Evolutionary conservation across 1,139 yeast species (phyloP).

Genomic region (Pichia sp.): DNA sequence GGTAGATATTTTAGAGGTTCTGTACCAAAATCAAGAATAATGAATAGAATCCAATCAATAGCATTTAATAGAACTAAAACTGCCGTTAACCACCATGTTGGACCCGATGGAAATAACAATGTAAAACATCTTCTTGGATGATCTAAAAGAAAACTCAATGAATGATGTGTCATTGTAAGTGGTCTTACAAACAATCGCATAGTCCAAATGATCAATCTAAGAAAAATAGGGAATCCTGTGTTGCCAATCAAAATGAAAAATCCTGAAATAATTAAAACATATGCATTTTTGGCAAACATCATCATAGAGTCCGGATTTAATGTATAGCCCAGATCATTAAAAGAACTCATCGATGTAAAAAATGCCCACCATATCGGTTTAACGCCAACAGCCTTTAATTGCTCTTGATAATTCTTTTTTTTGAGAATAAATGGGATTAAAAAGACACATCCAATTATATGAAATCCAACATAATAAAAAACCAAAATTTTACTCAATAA

Average conservation of each 20-base stretch:
- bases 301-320: constrained; percentile 73
- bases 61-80: constrained; percentile 67
- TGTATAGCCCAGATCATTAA: constrained; percentile 80
- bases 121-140: constrained; percentile 98
- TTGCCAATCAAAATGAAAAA: constrained; percentile 83
- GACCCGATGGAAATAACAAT: constrained; percentile 78
- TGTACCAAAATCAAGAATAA: constrained; percentile 65
- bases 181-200: constrained; percentile 63
- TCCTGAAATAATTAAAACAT: constrained; percentile 53
- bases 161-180: constrained; percentile 60
- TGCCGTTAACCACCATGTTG: constrained; percentile 90
- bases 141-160: constrained; percentile 78
- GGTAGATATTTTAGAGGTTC: constrained; percentile 43
- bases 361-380: constrained; percentile 90
- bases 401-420: constrained; percentile 36
- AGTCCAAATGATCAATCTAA: constrained; percentile 78
- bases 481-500: constrained; percentile 62
- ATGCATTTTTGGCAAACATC: constrained; percentile 56
- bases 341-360: constrained; percentile 70
- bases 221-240: constrained; percentile 82
- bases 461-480: constrained; percentile 69
- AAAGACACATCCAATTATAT: constrained; percentile 50
- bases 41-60: constrained; percentile 71
- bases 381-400: constrained; percentile 49
- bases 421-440: constrained; percentile 61